Conservation (phyloP, 257 asterid genomes). For the Prunella vulgaris region DNA sequence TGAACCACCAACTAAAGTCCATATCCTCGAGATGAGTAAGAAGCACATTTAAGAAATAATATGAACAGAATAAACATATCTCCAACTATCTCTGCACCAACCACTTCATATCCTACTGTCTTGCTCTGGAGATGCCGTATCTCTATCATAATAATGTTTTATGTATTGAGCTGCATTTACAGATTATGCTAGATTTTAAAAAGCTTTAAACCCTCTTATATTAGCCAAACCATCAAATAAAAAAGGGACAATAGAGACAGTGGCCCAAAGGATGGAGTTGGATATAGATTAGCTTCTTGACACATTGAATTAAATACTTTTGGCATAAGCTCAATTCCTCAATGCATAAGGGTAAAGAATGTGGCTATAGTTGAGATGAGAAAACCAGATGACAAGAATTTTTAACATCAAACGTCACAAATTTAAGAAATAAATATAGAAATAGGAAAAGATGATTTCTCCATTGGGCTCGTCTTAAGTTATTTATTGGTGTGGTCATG, state of each 20-base stretch:
- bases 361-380: neutral
- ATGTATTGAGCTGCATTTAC: neutral
- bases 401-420: neutral
- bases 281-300: neutral
- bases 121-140: too few species aligned
- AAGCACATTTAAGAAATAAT: neutral
- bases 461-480: neutral
- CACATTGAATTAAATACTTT: neutral
- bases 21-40: neutral
- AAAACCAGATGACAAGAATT: neutral
- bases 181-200: neutral
- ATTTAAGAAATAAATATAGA: neutral
- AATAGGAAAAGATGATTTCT: neutral
- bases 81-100: neutral
- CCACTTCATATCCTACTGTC: too few species aligned
- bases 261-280: neutral
- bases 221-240: neutral
- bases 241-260: neutral
- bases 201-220: neutral
- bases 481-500: neutral
- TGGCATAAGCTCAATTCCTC: neutral
- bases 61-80: neutral
- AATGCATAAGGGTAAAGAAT: neutral
- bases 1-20: neutral
- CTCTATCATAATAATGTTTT: too few species aligned